These are phyloP conservation scores for Tausonia pullulans DNA, from an alignment of 1,284 basidiomycete species.

Conservation along the genomic window DNA sequence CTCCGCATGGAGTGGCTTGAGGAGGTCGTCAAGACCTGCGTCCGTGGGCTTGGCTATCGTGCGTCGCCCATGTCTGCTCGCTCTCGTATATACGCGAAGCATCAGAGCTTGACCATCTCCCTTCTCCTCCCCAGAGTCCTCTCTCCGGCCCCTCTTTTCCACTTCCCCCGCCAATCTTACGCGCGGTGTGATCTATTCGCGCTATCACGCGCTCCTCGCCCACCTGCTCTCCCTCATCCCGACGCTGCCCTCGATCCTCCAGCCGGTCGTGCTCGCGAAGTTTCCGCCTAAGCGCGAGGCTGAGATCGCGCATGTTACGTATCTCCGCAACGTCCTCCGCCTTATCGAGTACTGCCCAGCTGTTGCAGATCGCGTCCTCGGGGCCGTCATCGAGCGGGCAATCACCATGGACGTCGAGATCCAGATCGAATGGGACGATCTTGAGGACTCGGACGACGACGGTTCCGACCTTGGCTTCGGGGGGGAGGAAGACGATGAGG, in stretches of 20 bases:
- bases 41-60: constrained; percentile 82
- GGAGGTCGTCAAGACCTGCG: constrained; percentile 65
- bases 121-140: constrained; percentile 46
- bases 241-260: constrained; percentile 71
- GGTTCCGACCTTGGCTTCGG: constrained; percentile 22
- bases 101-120: not conserved
- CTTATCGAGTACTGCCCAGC: constrained; percentile 84
- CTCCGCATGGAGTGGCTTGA: constrained; percentile 88
- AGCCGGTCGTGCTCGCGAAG: constrained; percentile 67
- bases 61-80: constrained; percentile 34
- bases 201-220: constrained; percentile 71
- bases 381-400: constrained; percentile 76
- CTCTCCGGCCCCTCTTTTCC: constrained; percentile 41
- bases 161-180: constrained; percentile 43
- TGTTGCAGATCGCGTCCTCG: constrained; percentile 70
- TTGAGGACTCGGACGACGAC: constrained; percentile 56
- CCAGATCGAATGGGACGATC: constrained; percentile 85
- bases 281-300: constrained; percentile 92
- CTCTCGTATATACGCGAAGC: not conserved
- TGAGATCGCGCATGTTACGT: constrained; percentile 70
- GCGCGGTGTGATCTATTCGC: constrained; percentile 70
- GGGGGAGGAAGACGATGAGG: constrained; percentile 38
- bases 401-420: constrained; percentile 98
- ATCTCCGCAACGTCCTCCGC: constrained; percentile 78
- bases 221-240: constrained; percentile 82